Percentiles rank a stretch among this genome's conserved stretches.
Conservation (phyloP, 768 basidiomycete species). For the Leucosporidium creatinivorum region DNA sequence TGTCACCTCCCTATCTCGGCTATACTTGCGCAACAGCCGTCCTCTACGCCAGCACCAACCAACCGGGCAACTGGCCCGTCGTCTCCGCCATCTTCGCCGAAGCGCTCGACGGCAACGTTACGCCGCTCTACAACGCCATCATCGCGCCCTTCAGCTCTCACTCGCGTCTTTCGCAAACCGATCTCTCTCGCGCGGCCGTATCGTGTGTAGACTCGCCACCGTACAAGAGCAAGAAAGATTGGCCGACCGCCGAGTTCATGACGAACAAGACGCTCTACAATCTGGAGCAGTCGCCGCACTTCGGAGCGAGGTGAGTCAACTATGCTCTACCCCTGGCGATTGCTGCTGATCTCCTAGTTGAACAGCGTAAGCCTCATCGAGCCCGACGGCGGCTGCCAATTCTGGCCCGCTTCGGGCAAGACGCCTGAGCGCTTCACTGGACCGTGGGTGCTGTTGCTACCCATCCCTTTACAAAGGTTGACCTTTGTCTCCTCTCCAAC, state of each 20-base stretch:
- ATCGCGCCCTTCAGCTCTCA: neutral
- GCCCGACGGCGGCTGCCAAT: conserved; percentile 2
- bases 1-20: neutral
- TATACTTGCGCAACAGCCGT: neutral
- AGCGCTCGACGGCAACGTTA: neutral
- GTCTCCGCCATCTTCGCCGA: neutral
- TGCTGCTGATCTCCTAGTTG: neutral
- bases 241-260: conserved; percentile 1
- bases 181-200: conserved; percentile 1
- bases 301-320: neutral
- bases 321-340: no score
- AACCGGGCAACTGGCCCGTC: neutral
- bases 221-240: neutral
- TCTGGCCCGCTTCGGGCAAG: neutral
- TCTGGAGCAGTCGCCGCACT: neutral
- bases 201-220: neutral
- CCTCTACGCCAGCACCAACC: neutral
- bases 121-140: conserved; percentile 2
- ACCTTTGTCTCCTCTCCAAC: neutral
- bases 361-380: neutral
- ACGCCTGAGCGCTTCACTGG: conserved; percentile 1
- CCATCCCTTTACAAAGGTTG: neutral
- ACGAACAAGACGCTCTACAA: neutral
- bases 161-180: neutral
- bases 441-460: neutral